phyloP scores from a whole-genome alignment of 2,329 filamentous ascomycete genomes.

The Fusarium metavorans region DNA sequence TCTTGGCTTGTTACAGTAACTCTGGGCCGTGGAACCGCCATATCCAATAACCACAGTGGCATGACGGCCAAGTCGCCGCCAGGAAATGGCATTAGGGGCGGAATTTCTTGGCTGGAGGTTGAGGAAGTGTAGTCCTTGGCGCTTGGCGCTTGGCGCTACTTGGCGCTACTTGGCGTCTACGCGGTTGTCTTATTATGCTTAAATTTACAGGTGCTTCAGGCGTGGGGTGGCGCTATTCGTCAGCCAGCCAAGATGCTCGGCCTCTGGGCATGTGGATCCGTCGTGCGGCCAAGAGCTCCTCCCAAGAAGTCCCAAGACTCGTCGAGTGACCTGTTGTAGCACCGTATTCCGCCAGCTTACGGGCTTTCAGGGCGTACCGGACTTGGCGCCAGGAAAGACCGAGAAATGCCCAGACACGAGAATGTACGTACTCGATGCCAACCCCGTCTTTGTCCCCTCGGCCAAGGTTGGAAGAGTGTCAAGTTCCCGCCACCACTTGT shows the following conservation, averaged over 20 bases:
- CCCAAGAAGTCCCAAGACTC: background rate
- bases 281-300: constrained; percentile 2
- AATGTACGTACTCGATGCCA: background rate
- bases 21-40: constrained; percentile 6
- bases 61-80: background rate
- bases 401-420: constrained; percentile 7
- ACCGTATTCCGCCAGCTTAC: background rate
- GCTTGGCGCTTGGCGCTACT: constrained; percentile 31
- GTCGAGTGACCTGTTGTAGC: constrained; percentile 7
- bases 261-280: constrained; percentile 15
- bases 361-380: constrained; percentile 5
- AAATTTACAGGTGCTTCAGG: constrained; percentile 2
- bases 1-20: constrained; percentile 20
- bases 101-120: constrained; percentile 18
- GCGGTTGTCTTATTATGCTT: constrained; percentile 29
- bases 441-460: background rate
- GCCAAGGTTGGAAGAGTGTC: background rate
- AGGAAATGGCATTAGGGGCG: constrained; percentile 11
- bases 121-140: constrained; percentile 32
- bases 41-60: background rate
- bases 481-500: background rate
- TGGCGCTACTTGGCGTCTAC: constrained; percentile 28
- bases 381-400: constrained; percentile 7
- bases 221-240: constrained; percentile 12
- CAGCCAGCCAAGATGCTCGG: constrained; percentile 21